A percentile compares a stretch with the other conserved stretches of the same genome.
Evolutionary conservation across 1,139 yeast genomes (phyloP).

Genomic region (Sugiyamaella castrensis): DNA sequence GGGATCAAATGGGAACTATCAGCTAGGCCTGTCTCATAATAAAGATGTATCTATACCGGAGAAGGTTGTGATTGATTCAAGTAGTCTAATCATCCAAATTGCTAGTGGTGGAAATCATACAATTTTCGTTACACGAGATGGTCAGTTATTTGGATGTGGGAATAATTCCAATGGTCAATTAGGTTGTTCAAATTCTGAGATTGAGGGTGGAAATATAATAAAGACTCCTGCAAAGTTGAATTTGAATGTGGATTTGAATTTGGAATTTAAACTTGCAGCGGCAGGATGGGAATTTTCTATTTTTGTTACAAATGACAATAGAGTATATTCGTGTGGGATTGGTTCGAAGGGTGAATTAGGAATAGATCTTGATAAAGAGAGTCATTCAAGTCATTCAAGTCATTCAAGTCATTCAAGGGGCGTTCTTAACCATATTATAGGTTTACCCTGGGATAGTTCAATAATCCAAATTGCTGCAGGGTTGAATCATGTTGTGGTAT

Average conservation of each 20-base stretch:
- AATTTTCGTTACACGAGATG: slow-evolving; percentile 52
- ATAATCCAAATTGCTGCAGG: slow-evolving; percentile 46
- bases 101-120: slow-evolving; percentile 88
- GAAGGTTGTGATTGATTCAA: slow-evolving; percentile 29
- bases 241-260: not conserved
- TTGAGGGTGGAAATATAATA: not conserved
- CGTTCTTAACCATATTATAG: not conserved
- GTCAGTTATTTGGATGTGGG: slow-evolving; percentile 58
- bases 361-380: slow-evolving; percentile 39
- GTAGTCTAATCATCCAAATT: slow-evolving; percentile 24
- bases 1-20: slow-evolving; percentile 83
- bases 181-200: slow-evolving; percentile 33
- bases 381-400: slow-evolving; percentile 3
- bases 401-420: no score
- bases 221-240: not conserved
- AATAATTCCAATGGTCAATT: slow-evolving; percentile 57
- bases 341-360: slow-evolving; percentile 82
- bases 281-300: slow-evolving; percentile 83
- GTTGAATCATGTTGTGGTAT: slow-evolving; percentile 54
- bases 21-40: slow-evolving; percentile 62
- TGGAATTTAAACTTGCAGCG: slow-evolving; percentile 29
- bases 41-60: slow-evolving; percentile 49
- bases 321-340: slow-evolving; percentile 53
- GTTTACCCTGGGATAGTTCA: slow-evolving; percentile 14
- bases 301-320: slow-evolving; percentile 44